phyloP scores from a whole-genome alignment of 108 stramenopile genomes.

The Nitzschia putrida region DNA sequence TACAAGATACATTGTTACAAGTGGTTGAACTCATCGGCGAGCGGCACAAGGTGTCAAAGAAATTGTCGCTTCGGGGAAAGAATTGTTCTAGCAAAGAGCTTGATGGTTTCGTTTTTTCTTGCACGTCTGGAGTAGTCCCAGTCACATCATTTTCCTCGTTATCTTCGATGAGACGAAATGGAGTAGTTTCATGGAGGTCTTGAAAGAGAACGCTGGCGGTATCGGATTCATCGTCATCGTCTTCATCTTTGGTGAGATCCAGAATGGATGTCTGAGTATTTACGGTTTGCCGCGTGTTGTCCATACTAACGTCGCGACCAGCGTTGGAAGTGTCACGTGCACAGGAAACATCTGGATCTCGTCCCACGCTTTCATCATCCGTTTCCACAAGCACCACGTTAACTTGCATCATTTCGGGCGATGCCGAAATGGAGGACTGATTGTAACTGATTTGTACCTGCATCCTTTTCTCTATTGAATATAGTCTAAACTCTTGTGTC shows the following conservation, averaged over 20 bases:
- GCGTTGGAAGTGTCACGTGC: conserved; percentile 29
- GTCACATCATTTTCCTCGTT: neutral
- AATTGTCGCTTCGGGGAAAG: conserved; percentile 14
- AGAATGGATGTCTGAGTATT: conserved; percentile 19
- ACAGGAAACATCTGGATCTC: neutral
- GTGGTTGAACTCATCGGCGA: conserved; percentile 2
- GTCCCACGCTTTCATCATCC: neutral
- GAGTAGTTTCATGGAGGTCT: conserved; percentile 13
- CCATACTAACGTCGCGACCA: conserved; percentile 6
- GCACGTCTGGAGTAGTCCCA: neutral
- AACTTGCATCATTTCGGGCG: neutral
- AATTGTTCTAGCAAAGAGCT: neutral
- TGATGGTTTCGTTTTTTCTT: neutral
- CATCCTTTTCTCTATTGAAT: neutral
- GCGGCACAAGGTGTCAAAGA: conserved; percentile 27
- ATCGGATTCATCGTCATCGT: conserved; percentile 24
- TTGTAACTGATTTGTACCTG: neutral
- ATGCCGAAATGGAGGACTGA: neutral
- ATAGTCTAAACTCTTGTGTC: neutral
- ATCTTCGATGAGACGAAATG: neutral
- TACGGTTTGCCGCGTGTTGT: conserved; percentile 35
- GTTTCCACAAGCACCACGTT: conserved; percentile 8
- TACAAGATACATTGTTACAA: conserved; percentile 1
- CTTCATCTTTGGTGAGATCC: conserved; percentile 23
- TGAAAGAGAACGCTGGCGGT: conserved; percentile 27